phyloP scores from a whole-genome alignment of 2,329 filamentous ascomycete genomes.

The Epicoccum nigrum region DNA sequence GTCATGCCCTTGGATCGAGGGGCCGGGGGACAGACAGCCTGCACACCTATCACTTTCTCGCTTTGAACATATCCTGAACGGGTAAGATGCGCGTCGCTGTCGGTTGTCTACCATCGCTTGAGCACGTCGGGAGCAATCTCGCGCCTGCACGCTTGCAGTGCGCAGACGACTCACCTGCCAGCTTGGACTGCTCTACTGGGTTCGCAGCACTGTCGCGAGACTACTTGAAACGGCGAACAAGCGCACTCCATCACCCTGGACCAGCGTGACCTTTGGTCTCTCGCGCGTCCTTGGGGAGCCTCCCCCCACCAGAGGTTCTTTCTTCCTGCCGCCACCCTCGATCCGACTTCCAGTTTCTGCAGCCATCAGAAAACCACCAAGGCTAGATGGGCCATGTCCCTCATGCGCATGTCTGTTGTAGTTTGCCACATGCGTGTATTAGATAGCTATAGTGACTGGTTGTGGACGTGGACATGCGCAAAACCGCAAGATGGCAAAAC shows the following conservation, averaged over 20 bases:
- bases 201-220: neutral
- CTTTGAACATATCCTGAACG: neutral
- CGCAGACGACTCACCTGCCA: neutral
- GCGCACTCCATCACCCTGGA: neutral
- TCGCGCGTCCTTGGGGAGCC: neutral
- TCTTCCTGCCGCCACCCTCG: neutral
- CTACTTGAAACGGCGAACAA: conserved; percentile 2
- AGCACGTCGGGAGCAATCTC: conserved; percentile 6
- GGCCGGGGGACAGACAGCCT: conserved; percentile 1
- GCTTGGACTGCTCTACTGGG: neutral
- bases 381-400: neutral
- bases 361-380: neutral
- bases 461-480: conserved; percentile 4
- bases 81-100: conserved; percentile 7
- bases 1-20: conserved; percentile 1
- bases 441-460: conserved; percentile 34
- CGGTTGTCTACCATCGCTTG: neutral
- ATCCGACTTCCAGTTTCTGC: neutral
- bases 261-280: conserved; percentile 7
- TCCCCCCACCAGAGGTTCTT: neutral
- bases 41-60: neutral
- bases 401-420: conserved; percentile 9
- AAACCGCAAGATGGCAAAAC: neutral
- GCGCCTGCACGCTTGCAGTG: conserved; percentile 2
- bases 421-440: conserved; percentile 26